phyloP scores from a whole-genome alignment of 1,139 yeast species.

The Meyerozyma carpophila region DNA sequence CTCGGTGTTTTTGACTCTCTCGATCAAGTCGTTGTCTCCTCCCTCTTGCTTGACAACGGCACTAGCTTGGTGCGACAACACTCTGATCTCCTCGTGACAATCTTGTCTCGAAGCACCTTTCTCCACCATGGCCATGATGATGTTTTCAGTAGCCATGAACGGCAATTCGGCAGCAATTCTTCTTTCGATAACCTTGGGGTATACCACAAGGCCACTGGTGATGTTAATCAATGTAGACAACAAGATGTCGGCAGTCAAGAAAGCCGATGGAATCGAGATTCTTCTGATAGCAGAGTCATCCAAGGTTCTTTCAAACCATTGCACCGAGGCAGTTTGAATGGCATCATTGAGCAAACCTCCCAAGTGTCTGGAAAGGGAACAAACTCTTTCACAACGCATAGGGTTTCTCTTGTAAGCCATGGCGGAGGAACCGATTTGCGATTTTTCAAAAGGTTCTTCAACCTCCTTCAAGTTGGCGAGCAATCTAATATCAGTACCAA shows the following conservation, averaged over 20 bases:
- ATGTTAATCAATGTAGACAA: slow-evolving; percentile 86
- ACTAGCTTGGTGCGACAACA: slow-evolving; percentile 93
- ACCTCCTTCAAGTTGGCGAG: slow-evolving; percentile 95
- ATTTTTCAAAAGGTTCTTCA: slow-evolving; percentile 97
- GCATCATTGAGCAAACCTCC: slow-evolving; percentile 91
- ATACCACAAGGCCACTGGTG: slow-evolving; percentile 91
- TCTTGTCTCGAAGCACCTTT: slow-evolving; percentile 98
- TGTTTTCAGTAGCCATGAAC: slow-evolving; percentile 98
- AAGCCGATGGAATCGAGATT: slow-evolving; percentile 94
- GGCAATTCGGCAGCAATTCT: slow-evolving; percentile 93
- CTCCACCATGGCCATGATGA: slow-evolving; percentile 99
- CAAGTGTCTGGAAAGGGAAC: slow-evolving; percentile 93
- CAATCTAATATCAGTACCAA: slow-evolving; percentile 94
- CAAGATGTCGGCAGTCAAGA: slow-evolving; percentile 91
- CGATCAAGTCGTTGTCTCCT: slow-evolving; percentile 95
- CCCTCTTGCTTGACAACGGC: slow-evolving; percentile 97
- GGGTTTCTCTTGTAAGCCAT: slow-evolving; percentile 99
- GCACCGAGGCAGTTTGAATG: slow-evolving; percentile 93
- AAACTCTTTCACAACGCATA: slow-evolving; percentile 98
- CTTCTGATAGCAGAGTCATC: slow-evolving; percentile 98
- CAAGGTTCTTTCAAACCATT: slow-evolving; percentile 98
- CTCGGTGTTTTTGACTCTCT: slow-evolving; percentile 71
- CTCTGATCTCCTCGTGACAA: slow-evolving; percentile 97
- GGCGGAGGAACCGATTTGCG: slow-evolving; percentile 96
- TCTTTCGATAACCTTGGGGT: slow-evolving; percentile 97